Evolutionary conservation across 768 basidiomycete species (phyloP), one percentile per base, ranked within the genome.

Genomic region (Hydnum rufescens): DNA sequence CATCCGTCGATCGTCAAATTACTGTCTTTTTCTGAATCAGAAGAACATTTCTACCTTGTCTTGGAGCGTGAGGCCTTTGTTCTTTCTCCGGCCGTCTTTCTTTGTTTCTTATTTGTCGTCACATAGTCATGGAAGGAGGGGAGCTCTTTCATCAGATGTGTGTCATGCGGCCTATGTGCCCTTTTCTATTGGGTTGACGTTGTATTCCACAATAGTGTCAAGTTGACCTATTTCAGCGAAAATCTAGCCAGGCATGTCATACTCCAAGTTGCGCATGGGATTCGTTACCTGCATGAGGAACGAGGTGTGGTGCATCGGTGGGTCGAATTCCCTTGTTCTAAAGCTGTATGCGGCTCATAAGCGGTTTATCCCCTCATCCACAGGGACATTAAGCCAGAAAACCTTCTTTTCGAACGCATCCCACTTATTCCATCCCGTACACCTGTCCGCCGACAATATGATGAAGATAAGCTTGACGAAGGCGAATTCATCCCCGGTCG

Each of bases 391-490:
- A 99, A 99, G 63, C 95, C 95, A 1, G 95, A 97, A 62, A 99
- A 97, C 63, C 70, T 99, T 16, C 71, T 99, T 1, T 99, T 97
- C 63, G 83, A 90, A 49, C 75, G 79, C 19, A 93, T 96, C 64
- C 86, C 89, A 30, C 83, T 93, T 61, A 70, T 86, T 18, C 90
- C 93, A 1, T 90, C 90, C 4, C 80, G 80, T 60, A 68, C 73
- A 39, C 74, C 80, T 3, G 65, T 76, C 36, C 73, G 73, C 2
- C 80, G 90, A 26, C 90, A 86, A 25, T 96, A 95, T 61, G 95
- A 97, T 57, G 95, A 97, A 64, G 90, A 93, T 52, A 99, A 97
- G 65, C 89, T 90, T 64, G 95, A 99, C 58, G 95, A 99, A 65
- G 95, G 95, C 52, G 88, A 95, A 64, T 99, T 92, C 62, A 74